These are phyloP conservation scores for Lophiostoma macrostomum DNA, from an alignment of 495 filamentous ascomycete species.

Conservation along the genomic window DNA sequence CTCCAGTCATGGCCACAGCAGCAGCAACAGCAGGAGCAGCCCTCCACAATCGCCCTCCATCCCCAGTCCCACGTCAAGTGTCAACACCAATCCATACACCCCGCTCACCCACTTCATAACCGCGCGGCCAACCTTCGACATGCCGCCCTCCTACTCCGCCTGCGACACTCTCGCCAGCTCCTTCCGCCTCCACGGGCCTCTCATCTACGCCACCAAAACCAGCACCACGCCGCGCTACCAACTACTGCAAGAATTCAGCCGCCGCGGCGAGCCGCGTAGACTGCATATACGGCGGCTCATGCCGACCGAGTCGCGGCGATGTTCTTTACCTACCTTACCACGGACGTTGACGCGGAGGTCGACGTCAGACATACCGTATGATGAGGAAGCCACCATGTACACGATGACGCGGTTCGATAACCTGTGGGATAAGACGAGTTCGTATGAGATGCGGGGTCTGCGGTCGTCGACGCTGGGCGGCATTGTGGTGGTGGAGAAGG, in stretches of 20 bases:
- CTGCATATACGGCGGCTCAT: constrained; percentile 25
- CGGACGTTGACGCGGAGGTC: neutral
- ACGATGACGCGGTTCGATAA: constrained; percentile 10
- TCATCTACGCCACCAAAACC: constrained; percentile 25
- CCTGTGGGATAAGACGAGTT: no score
- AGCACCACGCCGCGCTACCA: constrained; percentile 29
- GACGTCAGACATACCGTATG: constrained; percentile 12
- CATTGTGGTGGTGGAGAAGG: constrained; percentile 18
- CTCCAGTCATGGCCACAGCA: no score
- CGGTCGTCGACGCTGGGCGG: constrained; percentile 19
- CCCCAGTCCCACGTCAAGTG: no score
- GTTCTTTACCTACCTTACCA: constrained; percentile 9
- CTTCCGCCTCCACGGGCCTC: constrained; percentile 20
- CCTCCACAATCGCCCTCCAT: no score
- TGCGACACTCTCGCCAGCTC: constrained; percentile 14
- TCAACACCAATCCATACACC: neutral
- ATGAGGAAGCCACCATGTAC: constrained; percentile 30
- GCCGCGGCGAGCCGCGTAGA: constrained; percentile 13
- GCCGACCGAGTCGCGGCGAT: constrained; percentile 20
- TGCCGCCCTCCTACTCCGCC: constrained; percentile 23
- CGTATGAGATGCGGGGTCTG: constrained; percentile 23
- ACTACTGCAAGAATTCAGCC: constrained; percentile 23
- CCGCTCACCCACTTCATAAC: neutral
- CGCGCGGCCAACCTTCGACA: constrained; percentile 9
- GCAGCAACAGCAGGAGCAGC: no score